Evolutionary conservation across 331 rosid species (phyloP), one percentile per base, ranked within the genome.

Genomic region (Acacia concinna): DNA sequence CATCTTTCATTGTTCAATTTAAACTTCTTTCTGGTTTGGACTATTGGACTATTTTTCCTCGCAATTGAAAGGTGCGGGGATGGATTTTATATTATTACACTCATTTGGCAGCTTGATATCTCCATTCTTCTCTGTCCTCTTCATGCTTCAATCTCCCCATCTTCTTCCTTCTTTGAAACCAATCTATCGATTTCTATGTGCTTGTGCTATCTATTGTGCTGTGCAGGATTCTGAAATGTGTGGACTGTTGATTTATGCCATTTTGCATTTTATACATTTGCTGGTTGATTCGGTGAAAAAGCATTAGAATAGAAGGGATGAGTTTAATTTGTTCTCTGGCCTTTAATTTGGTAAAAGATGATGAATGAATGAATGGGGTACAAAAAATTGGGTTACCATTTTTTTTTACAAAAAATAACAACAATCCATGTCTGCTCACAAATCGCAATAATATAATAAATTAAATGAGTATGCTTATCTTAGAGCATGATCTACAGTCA

Each of bases 1-100:
- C 71, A 46, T 1, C 23, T 71, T 60, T 37, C 57, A 35, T 23
- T 23, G 63, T 79, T 62, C 8, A 74, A 43, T 68, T 78, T 56
- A 31, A 11, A 41, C 67, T 70, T 68, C 38, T 51, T 64, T 41
- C 67, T 63, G 0, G 0, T 49, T 34, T 17, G 34, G 60, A 51
- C 75, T 64, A 35, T 38, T 47, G 20, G 66, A 56, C 27, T 59
- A 23, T 2, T 62, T 62, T 63, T 54, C 12, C 21, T 32, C 31
- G n/a, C 41, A 1, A 8, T 47, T 54, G 28, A 27, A 70, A 41
- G 46, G 35, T 40, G 49, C 75, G 30, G 44, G 63, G 66, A 44
- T 78, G 54, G 43, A 5, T 84, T 41, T 68, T 23, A 4, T 68
- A 11, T 7, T 13, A 9, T 59, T 59, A 5, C n/a, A 59, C 34